phyloP scores from a whole-genome alignment of 169 alveolate species.

The Plasmodium ovale region DNA sequence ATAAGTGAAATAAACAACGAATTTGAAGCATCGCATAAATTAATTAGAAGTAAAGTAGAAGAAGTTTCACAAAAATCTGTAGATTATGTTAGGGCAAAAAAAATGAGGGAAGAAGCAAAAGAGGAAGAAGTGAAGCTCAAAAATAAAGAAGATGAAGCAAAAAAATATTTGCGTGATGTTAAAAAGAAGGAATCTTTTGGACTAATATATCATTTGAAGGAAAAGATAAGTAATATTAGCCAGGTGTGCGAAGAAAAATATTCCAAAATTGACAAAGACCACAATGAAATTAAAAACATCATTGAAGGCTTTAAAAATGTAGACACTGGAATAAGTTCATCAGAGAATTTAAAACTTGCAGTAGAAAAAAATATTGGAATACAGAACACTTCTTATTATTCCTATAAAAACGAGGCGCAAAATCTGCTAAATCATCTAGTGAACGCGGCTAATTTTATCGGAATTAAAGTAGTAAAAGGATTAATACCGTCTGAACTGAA shows the following conservation, averaged over 20 bases:
- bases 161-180: conserved; percentile 1
- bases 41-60: not conserved
- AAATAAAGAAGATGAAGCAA: conserved; percentile 3
- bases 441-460: conserved; percentile 8
- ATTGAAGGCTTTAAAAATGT: conserved; percentile 3
- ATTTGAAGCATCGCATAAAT: not conserved
- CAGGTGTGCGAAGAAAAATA: not conserved
- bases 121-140: not conserved
- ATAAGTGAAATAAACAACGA: not conserved
- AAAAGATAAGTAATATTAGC: not conserved
- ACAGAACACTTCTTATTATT: not conserved
- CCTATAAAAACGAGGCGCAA: conserved; percentile 3
- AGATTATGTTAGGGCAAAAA: not conserved
- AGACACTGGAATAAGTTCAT: not conserved
- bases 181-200: not conserved
- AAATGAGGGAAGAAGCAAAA: not conserved
- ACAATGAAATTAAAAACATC: not conserved
- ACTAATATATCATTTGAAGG: not conserved
- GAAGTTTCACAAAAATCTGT: not conserved
- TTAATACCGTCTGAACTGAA: not conserved
- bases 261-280: not conserved
- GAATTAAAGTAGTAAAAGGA: not conserved
- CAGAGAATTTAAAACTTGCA: not conserved
- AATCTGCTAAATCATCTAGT: not conserved
- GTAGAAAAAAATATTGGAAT: not conserved